phyloP scores from a whole-genome alignment of 768 basidiomycete genomes.

The Cystoderma amianthinum region DNA sequence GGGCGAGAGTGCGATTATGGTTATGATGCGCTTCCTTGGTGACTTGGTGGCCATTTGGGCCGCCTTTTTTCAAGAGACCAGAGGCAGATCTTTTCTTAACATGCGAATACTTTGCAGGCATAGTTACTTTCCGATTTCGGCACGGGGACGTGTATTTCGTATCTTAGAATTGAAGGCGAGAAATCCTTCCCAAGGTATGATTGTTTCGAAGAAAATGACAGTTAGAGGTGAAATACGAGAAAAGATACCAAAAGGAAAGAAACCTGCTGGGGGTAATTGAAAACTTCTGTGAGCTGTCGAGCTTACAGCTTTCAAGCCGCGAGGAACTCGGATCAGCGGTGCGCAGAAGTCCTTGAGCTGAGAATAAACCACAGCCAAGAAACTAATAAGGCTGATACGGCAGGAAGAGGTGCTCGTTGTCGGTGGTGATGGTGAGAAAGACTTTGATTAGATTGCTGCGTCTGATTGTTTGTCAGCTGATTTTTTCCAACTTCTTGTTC shows the following conservation, averaged over 20 bases:
- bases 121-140: constrained; percentile 16
- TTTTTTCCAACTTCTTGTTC: neutral
- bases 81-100: constrained; percentile 57
- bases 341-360: neutral
- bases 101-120: constrained; percentile 73
- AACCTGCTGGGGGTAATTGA: neutral
- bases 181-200: too few species aligned
- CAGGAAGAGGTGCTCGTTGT: too few species aligned
- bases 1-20: constrained; percentile 14
- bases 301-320: neutral
- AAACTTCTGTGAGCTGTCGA: constrained; percentile 1
- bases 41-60: constrained; percentile 21
- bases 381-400: too few species aligned
- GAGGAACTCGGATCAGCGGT: constrained; percentile 2
- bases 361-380: neutral
- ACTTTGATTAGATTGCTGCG: too few species aligned
- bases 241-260: neutral
- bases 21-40: constrained; percentile 24
- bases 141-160: neutral
- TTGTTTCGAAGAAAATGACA: too few species aligned
- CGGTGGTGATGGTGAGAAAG: neutral
- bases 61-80: constrained; percentile 39
- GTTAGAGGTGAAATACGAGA: neutral
- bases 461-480: neutral
- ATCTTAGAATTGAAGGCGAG: neutral